Conservation (phyloP, 108 stramenopile genomes). For the Skeletonema grethae region DNA sequence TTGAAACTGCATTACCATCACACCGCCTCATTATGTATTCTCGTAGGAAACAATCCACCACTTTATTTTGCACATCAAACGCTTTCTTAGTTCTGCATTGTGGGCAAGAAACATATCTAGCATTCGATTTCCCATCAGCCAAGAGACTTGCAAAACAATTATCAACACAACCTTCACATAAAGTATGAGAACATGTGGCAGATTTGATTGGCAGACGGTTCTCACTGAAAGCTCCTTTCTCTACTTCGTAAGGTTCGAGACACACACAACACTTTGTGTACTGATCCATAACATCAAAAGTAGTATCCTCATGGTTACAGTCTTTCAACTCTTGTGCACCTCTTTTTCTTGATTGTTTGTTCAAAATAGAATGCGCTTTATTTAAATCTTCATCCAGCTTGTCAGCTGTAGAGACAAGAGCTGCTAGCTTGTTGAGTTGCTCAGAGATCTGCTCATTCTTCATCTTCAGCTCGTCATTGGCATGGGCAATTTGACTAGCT, state of each 20-base stretch:
- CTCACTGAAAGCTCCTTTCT: neutral
- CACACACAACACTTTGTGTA: constrained; percentile 2
- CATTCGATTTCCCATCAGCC: neutral
- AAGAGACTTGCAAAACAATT: neutral
- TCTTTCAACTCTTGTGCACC: neutral
- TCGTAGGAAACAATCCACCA: neutral
- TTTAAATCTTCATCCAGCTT: no score
- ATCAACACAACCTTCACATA: neutral
- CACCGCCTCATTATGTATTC: neutral
- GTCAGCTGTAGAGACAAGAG: neutral
- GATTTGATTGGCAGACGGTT: neutral
- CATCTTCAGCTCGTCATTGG: neutral
- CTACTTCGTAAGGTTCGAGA: neutral
- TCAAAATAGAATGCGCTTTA: no score
- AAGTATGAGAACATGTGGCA: neutral
- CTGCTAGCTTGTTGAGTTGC: neutral
- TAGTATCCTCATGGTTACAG: neutral
- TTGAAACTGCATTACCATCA: neutral
- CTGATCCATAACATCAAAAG: neutral
- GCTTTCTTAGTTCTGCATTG: no score
- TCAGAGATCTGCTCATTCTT: neutral
- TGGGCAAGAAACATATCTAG: neutral
- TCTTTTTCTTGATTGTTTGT: neutral
- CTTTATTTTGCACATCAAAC: neutral
- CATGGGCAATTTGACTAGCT: neutral